Percentiles rank a stretch among this genome's conserved stretches.
phyloP scores from a whole-genome alignment of 208 protist genomes.

The Blechomonas ayalai region DNA sequence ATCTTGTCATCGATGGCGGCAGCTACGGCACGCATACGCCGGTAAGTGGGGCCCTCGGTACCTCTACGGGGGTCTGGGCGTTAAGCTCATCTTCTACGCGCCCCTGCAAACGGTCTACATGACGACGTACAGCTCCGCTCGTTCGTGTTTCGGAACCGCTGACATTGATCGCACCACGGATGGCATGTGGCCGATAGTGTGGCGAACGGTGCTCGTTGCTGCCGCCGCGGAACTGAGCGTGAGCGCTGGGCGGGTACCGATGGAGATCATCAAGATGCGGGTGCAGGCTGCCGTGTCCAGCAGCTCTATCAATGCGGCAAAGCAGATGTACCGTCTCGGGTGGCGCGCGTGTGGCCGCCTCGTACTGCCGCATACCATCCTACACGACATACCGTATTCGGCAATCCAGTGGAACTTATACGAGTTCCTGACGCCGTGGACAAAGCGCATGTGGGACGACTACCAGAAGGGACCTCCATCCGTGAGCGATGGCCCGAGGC shows the following conservation, averaged over 20 bases:
- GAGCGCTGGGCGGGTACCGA: slow-evolving; percentile 65
- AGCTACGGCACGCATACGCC: slow-evolving; percentile 27
- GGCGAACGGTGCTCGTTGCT: slow-evolving; percentile 32
- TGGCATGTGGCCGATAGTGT: slow-evolving; percentile 8
- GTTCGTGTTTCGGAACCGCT: slow-evolving; percentile 6
- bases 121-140: slow-evolving; percentile 39
- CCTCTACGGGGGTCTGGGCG: slow-evolving; percentile 64
- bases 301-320: slow-evolving; percentile 30
- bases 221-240: slow-evolving; percentile 45
- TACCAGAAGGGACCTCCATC: too few species aligned
- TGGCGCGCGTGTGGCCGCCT: slow-evolving; percentile 28
- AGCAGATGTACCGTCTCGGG: slow-evolving; percentile 40
- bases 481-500: too few species aligned
- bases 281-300: slow-evolving; percentile 48
- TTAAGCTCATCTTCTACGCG: slow-evolving; percentile 67
- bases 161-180: not conserved
- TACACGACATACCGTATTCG: slow-evolving; percentile 80
- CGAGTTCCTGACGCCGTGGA: slow-evolving; percentile 63
- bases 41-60: slow-evolving; percentile 52
- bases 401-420: slow-evolving; percentile 71
- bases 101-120: slow-evolving; percentile 77
- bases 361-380: slow-evolving; percentile 52
- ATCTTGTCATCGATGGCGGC: slow-evolving; percentile 6
- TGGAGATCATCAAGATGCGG: slow-evolving; percentile 83
- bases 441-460: too few species aligned